Evolutionary conservation across 148 eudicot genomes (phyloP).

Genomic region (Vaccinium darrowii): DNA sequence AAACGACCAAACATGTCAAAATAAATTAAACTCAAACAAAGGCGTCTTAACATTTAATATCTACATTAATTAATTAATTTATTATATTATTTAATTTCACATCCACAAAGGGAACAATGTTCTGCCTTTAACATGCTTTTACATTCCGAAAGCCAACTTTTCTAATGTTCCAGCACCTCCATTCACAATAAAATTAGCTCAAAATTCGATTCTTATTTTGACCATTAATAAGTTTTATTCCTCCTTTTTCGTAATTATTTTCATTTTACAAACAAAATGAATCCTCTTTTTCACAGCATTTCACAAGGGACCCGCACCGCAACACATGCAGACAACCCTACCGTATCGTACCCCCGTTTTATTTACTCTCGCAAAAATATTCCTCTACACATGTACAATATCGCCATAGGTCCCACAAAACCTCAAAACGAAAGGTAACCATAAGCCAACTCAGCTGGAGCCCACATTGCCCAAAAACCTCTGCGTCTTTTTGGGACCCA

Average conservation of each 20-base stretch:
- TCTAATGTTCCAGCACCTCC: background rate
- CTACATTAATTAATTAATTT: too few species aligned
- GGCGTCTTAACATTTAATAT: too few species aligned
- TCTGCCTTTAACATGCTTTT: background rate
- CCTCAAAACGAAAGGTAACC: background rate
- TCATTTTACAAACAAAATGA: background rate
- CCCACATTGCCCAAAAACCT: background rate
- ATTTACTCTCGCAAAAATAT: background rate
- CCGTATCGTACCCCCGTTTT: background rate
- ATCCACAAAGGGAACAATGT: background rate
- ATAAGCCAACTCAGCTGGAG: background rate
- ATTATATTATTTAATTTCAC: background rate
- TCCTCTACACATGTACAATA: conserved; percentile 10
- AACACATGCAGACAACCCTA: background rate
- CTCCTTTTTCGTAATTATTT: background rate
- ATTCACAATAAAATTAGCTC: background rate
- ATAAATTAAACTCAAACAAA: too few species aligned
- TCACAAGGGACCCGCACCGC: background rate
- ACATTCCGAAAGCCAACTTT: background rate
- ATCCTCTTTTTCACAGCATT: background rate
- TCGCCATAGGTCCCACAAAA: background rate
- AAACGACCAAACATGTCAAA: too few species aligned
- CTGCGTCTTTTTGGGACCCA: background rate
- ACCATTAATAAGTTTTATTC: background rate
- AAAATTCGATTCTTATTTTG: background rate